A percentile compares a stretch with the other conserved stretches of the same genome.
These are phyloP conservation scores for Diutina ranongensis DNA, from an alignment of 1,139 yeast genomes.

Conservation along the genomic window DNA sequence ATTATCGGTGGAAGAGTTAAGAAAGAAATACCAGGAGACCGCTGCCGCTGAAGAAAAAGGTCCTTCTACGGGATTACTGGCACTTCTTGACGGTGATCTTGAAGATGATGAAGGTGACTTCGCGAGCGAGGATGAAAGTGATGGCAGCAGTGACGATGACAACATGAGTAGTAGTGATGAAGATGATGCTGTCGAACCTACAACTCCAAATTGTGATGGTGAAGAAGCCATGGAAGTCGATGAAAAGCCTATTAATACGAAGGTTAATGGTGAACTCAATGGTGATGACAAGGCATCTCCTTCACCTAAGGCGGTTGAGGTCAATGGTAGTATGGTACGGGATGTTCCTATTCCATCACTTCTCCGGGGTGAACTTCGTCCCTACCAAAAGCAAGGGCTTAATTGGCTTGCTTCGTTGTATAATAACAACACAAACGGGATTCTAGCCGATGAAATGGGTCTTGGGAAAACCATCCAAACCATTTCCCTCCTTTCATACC, in stretches of 20 bases:
- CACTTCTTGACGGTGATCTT: constrained; percentile 17
- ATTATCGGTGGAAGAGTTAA: constrained; percentile 55
- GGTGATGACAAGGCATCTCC: constrained; percentile 6
- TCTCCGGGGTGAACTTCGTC: constrained; percentile 73
- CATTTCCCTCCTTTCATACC: constrained; percentile 70
- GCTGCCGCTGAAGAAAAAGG: neutral
- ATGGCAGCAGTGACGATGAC: constrained; percentile 6
- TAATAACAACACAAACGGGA: constrained; percentile 89
- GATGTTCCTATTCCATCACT: constrained; percentile 63
- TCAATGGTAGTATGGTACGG: constrained; percentile 41
- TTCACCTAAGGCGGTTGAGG: constrained; percentile 18
- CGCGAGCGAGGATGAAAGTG: constrained; percentile 13
- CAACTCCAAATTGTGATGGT: constrained; percentile 1
- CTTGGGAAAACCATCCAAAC: constrained; percentile 96
- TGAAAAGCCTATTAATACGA: constrained; percentile 14
- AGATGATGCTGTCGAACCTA: neutral
- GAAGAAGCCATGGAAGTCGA: constrained; percentile 1
- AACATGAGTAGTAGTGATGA: neutral
- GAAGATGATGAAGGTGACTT: constrained; percentile 8
- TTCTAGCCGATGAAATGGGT: constrained; percentile 98
- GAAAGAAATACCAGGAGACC: constrained; percentile 43
- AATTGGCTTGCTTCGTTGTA: constrained; percentile 95
- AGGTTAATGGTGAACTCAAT: constrained; percentile 16
- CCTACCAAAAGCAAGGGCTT: constrained; percentile 90
- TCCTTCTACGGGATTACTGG: constrained; percentile 18